A percentile compares a stretch with the other conserved stretches of the same genome.
Conservation (phyloP, 2,329 filamentous ascomycete species). For the Ilyonectria destructans region DNA sequence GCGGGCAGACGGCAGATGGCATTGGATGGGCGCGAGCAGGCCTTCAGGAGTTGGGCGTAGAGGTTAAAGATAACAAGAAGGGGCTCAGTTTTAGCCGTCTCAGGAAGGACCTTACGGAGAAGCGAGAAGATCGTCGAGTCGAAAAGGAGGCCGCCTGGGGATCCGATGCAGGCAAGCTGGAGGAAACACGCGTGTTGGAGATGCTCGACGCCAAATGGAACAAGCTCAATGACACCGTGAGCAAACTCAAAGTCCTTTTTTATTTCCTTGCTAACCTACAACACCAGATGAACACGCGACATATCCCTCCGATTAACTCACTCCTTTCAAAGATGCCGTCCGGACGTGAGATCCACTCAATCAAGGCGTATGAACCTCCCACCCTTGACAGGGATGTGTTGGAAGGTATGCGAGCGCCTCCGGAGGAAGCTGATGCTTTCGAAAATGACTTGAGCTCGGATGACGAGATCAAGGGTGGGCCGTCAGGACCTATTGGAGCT, state of each 20-base stretch:
- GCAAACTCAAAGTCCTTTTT: slow-evolving; percentile 39
- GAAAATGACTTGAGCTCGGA: slow-evolving; percentile 58
- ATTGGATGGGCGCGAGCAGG: slow-evolving; percentile 91
- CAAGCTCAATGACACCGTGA: slow-evolving; percentile 92
- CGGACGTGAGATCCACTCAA: slow-evolving; percentile 86
- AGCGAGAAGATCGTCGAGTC: slow-evolving; percentile 83
- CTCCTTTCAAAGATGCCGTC: slow-evolving; percentile 87
- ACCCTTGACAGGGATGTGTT: slow-evolving; percentile 77
- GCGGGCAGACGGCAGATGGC: slow-evolving; percentile 85
- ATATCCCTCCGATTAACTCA: slow-evolving; percentile 80
- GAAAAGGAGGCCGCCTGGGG: slow-evolving; percentile 85
- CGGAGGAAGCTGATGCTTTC: slow-evolving; percentile 54
- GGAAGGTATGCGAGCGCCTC: slow-evolving; percentile 68
- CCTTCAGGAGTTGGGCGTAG: slow-evolving; percentile 81
- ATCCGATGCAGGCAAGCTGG: slow-evolving; percentile 85
- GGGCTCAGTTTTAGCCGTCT: slow-evolving; percentile 74
- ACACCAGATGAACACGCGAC: slow-evolving; percentile 83
- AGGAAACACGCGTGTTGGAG: slow-evolving; percentile 88
- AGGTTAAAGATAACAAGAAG: slow-evolving; percentile 66
- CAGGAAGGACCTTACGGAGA: slow-evolving; percentile 83
- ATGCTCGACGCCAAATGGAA: slow-evolving; percentile 92
- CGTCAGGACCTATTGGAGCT: slow-evolving; percentile 61
- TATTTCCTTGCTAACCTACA: slow-evolving; percentile 30
- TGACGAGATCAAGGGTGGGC: slow-evolving; percentile 53
- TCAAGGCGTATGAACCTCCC: slow-evolving; percentile 79